Evolutionary conservation across 2,329 filamentous ascomycete genomes (phyloP), one percentile per base, ranked within the genome.

Genomic region (Fusarium anthophilum): DNA sequence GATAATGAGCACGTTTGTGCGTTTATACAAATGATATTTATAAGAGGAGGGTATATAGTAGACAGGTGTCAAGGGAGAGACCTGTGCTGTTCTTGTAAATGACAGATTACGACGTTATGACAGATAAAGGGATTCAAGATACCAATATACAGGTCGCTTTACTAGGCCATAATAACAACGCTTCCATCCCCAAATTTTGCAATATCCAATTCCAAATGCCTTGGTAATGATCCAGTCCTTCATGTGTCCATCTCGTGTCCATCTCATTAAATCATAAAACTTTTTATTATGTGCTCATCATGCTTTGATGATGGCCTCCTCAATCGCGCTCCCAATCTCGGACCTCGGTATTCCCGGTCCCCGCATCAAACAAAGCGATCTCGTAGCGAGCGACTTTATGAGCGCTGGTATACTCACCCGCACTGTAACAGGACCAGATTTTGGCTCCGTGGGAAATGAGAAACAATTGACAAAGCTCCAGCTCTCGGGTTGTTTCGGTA

Each of bases 391-490:
- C 20, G 74, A 72, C 18, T 62, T 48, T 14, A 79, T 66, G 3
- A 79, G 71, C 18, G 50, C 44, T 8, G 59, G 48, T 10, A 76
- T 67, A 26, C 70, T 78, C 9, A 79, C 32, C 17, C 69, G 63
- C 55, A 79, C 69, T 2, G 61, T 76, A 3, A 75, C 43, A 17
- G 60, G 61, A 11, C 55, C 58, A 11, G 73, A 48, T 44, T 69
- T 71, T 3, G 73, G 58, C 15, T 75, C 57, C 2, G 67, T 55
- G 4, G 71, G 67, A 39, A 77, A 73, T 1, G 70, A 75, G 51
- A 79, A 79, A 37, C 77, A 78, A 24, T 78, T 70, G 39, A 78
- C 77, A 11, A 78, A 78, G 24, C 77, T 78, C 77, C 77, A 78
- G 41, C 77, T 78, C n/a, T 78, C 77, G 2, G 77, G 74, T 18